Evolutionary conservation across 2,329 filamentous ascomycete species (phyloP).

Genomic region (Xylaria sp.): DNA sequence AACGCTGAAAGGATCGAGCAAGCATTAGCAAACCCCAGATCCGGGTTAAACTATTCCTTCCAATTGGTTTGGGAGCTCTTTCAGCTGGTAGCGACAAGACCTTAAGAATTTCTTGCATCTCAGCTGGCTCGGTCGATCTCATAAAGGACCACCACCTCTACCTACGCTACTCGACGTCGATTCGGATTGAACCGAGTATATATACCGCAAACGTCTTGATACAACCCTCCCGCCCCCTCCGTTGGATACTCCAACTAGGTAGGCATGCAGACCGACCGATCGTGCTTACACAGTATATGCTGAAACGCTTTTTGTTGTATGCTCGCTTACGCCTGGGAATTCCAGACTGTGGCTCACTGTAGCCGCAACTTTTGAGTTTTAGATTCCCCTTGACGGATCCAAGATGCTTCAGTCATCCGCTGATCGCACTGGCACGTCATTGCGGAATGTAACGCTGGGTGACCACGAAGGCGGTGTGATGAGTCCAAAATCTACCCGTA

Average conservation of each 20-base stretch:
- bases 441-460: not conserved
- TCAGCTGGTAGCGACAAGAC: not conserved
- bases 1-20: too few species aligned
- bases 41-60: not conserved
- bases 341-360: not conserved
- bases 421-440: not conserved
- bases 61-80: not conserved
- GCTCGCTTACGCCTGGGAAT: not conserved
- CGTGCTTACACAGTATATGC: not conserved
- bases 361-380: not conserved
- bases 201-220: too few species aligned
- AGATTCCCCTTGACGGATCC: not conserved
- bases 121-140: too few species aligned
- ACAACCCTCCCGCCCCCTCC: too few species aligned
- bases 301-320: not conserved
- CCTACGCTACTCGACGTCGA: too few species aligned
- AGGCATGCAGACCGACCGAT: too few species aligned
- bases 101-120: too few species aligned
- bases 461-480: slow-evolving; percentile 26
- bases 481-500: slow-evolving; percentile 8
- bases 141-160: too few species aligned
- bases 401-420: not conserved
- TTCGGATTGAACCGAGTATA: too few species aligned
- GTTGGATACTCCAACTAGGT: too few species aligned
- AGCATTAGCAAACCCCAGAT: too few species aligned